Evolutionary conservation across 2,329 filamentous ascomycete genomes (phyloP).

Genomic region (Metarhizium robertsii): DNA sequence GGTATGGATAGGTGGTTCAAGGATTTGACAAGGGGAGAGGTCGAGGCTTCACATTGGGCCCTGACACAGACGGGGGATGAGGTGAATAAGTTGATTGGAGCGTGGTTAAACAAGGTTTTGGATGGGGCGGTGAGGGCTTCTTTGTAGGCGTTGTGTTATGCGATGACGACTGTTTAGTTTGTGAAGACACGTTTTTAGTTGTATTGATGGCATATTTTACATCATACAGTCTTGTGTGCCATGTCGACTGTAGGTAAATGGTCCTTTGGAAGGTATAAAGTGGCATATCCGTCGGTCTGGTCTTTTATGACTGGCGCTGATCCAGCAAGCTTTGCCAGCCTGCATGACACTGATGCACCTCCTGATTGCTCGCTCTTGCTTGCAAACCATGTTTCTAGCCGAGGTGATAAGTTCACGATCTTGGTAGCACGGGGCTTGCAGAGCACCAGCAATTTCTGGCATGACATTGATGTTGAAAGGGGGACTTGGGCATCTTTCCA

Average conservation of each 20-base stretch:
- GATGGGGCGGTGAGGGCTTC: conserved; percentile 17
- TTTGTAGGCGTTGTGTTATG: conserved; percentile 9
- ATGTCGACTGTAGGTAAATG: background rate
- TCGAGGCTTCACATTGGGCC: conserved; percentile 73
- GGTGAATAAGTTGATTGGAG: conserved; percentile 58
- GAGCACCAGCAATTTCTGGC: background rate
- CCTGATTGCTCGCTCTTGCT: background rate
- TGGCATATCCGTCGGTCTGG: background rate
- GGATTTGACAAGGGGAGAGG: conserved; percentile 54
- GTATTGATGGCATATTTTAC: background rate
- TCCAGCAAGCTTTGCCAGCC: background rate
- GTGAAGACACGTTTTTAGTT: background rate
- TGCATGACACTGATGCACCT: background rate
- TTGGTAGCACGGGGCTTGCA: background rate
- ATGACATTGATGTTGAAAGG: background rate
- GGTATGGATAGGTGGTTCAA: conserved; percentile 63
- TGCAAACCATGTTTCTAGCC: background rate
- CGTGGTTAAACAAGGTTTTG: conserved; percentile 48
- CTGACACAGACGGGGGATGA: conserved; percentile 62
- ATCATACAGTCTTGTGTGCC: background rate
- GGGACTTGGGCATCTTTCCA: too few relatives aligned
- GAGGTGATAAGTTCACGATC: background rate
- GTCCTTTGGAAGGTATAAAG: background rate
- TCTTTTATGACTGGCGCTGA: background rate
- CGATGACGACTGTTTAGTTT: background rate